Conservation (phyloP, 495 filamentous ascomycete genomes). For the Tuber calosporum region DNA sequence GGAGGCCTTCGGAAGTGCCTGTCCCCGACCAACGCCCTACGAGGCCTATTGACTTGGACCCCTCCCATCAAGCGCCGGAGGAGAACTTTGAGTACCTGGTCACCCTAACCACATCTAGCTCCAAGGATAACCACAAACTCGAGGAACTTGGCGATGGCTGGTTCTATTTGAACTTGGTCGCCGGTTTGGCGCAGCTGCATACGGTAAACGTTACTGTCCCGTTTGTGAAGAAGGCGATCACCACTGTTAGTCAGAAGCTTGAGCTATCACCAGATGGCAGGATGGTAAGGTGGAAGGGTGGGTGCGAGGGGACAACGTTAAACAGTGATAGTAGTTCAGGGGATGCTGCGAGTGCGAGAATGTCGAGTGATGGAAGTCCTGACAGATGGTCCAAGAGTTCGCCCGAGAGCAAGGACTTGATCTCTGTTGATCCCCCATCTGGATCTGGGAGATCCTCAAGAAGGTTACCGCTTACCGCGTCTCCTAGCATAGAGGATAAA, state of each 20-base stretch:
- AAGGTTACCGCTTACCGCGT: slow-evolving; percentile 34
- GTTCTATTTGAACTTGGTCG: slow-evolving; percentile 75
- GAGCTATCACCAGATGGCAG: slow-evolving; percentile 66
- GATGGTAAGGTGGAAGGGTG: slow-evolving; percentile 66
- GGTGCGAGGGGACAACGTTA: slow-evolving; percentile 53
- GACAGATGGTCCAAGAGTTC: slow-evolving; percentile 32
- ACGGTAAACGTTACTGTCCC: slow-evolving; percentile 67
- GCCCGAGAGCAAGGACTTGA: slow-evolving; percentile 37
- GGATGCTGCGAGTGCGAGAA: slow-evolving; percentile 44
- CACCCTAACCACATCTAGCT: slow-evolving; percentile 50
- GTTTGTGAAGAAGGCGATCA: slow-evolving; percentile 62
- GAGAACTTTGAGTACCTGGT: slow-evolving; percentile 71
- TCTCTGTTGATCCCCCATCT: slow-evolving; percentile 24
- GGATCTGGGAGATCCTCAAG: slow-evolving; percentile 35
- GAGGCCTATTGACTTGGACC: slow-evolving; percentile 63
- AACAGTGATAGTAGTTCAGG: slow-evolving; percentile 49
- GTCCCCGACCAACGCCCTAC: slow-evolving; percentile 57
- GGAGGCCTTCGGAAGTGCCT: neutral
- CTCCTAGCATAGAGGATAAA: slow-evolving; percentile 44
- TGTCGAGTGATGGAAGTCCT: slow-evolving; percentile 34
- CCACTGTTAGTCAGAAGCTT: slow-evolving; percentile 59
- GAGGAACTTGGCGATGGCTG: slow-evolving; percentile 56
- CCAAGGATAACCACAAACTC: slow-evolving; percentile 44
- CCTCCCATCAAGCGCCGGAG: slow-evolving; percentile 57
- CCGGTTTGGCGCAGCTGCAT: slow-evolving; percentile 73